Evolutionary conservation across 805 yeast species (phyloP), one percentile per base, ranked within the genome.

Genomic region (Helenozyma baotianmanensis): DNA sequence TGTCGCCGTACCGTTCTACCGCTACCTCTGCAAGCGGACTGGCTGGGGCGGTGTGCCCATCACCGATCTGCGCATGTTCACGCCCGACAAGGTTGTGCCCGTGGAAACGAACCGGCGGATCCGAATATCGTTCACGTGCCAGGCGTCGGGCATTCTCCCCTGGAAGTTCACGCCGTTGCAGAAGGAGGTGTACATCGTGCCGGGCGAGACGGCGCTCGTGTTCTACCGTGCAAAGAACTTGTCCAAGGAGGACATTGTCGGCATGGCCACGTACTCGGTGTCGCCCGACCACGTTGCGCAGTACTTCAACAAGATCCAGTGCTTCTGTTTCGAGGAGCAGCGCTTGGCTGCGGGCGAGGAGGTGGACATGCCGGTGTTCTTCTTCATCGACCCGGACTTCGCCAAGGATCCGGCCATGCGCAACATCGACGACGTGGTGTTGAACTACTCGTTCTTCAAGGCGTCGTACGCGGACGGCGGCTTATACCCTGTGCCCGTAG

Each of bases 261-360:
- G 98, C 6, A 92, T 92, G 95, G 98, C 98, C 2, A 92, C 98
- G 0, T 92, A 92, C 58, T 82, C 95, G 4, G 96, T 92, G 30
- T 78, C 95, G 0, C 98, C 98, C 0, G 97, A 92, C 46, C 90
- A 86, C 49, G 95, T 92, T 6, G 95, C 97, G 0, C 96, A 87
- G 4, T 92, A 90, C 60, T 92, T 92, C 67, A 87, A 87, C 65
- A 92, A 92, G 61, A 92, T 92, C 51, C 98, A 92, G 59, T 92
- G 98, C 60, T 92, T 92, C 64, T 92, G 98, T 55, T 92, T 92
- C 53, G 98, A 92, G 64, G 98, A 92, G 57, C 98, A 92, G 60
- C 76, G 85, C 58, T 68, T 92, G 43, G 73, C 79, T 35, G 96
- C 97, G 2, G 97, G 97, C 7, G 98, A 92, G 61, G 97, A 92